Base-by-base conservation (phyloP, 2,329 filamentous ascomycete species). In the Aspergillus pseudonomiae region DNA sequence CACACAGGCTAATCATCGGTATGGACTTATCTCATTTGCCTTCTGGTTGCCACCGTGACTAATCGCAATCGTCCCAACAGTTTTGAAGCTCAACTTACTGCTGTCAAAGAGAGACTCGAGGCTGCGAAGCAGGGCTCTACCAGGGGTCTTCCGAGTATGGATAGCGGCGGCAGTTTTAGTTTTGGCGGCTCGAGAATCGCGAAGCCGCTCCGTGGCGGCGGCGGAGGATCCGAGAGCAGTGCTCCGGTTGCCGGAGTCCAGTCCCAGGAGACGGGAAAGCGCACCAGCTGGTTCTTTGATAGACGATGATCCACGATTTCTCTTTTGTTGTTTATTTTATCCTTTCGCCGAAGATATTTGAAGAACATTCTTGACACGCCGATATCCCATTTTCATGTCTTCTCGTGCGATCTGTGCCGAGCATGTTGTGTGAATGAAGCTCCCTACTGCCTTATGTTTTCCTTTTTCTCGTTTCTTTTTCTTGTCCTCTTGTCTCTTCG, bases 71-170 rank as follows among this genome's bases (percentile, higher is more conserved):
- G 14, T 41, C 24, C 6, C 61, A 62, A 69, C 77, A 98, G 95
- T 78, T 99, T 99, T 84, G 95, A 99, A 84, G 90, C 92, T 43
- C 95, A 99, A 82, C 91, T 99, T 77, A 91, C 93, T 50, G 93
- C 94, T 58, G 95, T 99, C 81, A 99, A 98, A 84, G 95, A 99
- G 78, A 92, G 95, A 67, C 90, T 99, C 69, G 95, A 99, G 81
- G 91, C 93, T 59, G 95, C 94, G 77, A 99, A 98, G 81, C 88
- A 90, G 56, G 93, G 94, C 73, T 95, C 91, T 68, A 97, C 94
- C 12, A 90, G 93, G 68, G 93, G 92, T 60, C 87, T 97, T 61
- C 87, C 88, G 69, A 86, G 88, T 55, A 84, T 85, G 61, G 79
- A 84, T 65, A 86, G 86, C 60, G 88, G 87, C 73, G 87, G 85